Evolutionary conservation across 768 basidiomycete genomes (phyloP).

Genomic region (Sarcodon aspratus): DNA sequence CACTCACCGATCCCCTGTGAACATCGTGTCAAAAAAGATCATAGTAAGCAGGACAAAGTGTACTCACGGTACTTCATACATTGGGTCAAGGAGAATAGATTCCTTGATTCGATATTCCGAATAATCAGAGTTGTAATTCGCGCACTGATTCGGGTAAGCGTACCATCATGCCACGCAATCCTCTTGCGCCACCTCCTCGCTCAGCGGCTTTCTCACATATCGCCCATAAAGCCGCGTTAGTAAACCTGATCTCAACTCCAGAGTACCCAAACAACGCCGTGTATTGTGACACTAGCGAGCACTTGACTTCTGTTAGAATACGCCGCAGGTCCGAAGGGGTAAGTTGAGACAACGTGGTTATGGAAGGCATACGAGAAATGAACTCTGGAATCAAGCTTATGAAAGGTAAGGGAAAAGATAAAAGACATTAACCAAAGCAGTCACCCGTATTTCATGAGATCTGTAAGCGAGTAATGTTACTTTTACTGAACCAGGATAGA

Average conservation of each 20-base stretch:
- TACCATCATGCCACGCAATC: constrained; percentile 83
- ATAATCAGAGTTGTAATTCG: background rate
- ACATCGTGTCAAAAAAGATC: background rate
- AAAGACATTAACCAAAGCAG: constrained; percentile 1
- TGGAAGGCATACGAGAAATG: constrained; percentile 85
- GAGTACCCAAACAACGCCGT: constrained; percentile 74
- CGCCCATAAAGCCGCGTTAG: constrained; percentile 65
- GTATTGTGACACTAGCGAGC: constrained; percentile 87
- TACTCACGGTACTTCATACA: constrained; percentile 88
- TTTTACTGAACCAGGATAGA: background rate
- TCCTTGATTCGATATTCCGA: constrained; percentile 39
- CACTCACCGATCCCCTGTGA: constrained; percentile 53
- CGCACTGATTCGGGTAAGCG: constrained; percentile 8
- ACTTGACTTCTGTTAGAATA: constrained; percentile 88
- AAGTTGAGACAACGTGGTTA: constrained; percentile 73
- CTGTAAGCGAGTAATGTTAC: constrained; percentile 21
- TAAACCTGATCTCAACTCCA: constrained; percentile 81
- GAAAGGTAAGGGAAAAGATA: constrained; percentile 1
- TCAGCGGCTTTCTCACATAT: constrained; percentile 71
- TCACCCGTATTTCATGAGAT: constrained; percentile 80
- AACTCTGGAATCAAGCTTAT: constrained; percentile 89
- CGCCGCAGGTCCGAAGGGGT: constrained; percentile 73
- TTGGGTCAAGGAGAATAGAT: constrained; percentile 69
- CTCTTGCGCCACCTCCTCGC: constrained; percentile 84
- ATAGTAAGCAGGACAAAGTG: background rate